Conservation (phyloP, 352 stramenopile genomes). For the Globisporangium spiculum region DNA sequence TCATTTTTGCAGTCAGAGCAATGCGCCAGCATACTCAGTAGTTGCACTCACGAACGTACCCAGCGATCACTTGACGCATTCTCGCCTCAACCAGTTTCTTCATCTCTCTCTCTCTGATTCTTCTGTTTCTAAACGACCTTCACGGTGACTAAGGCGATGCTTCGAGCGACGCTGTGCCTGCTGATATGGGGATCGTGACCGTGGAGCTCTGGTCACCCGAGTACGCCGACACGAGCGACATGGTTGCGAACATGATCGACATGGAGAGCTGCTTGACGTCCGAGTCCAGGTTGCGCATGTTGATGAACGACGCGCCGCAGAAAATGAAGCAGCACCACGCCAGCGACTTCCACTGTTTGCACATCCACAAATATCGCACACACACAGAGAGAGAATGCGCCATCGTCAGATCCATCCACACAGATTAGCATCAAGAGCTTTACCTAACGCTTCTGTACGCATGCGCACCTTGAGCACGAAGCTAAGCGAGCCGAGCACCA, state of each 20-base stretch:
- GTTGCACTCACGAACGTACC: background rate
- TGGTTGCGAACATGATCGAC: slow-evolving; percentile 76
- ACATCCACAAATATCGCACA: background rate
- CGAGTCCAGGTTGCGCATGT: slow-evolving; percentile 52
- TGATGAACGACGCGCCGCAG: slow-evolving; percentile 61
- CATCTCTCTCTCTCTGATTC: background rate
- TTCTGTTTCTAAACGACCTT: background rate
- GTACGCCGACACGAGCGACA: slow-evolving; percentile 63
- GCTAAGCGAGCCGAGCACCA: slow-evolving; percentile 48
- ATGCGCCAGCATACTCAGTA: background rate
- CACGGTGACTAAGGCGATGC: background rate
- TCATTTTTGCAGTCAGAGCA: background rate
- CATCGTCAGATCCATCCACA: background rate
- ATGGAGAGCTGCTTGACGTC: slow-evolving; percentile 67
- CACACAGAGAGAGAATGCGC: background rate
- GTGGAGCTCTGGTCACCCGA: slow-evolving; percentile 36
- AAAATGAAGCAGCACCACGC: slow-evolving; percentile 68
- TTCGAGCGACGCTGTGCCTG: slow-evolving; percentile 9
- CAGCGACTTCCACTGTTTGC: slow-evolving; percentile 53
- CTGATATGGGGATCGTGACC: slow-evolving; percentile 27
- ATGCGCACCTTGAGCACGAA: slow-evolving; percentile 64
- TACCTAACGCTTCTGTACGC: background rate
- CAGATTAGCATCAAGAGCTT: background rate
- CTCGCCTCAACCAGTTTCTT: slow-evolving; percentile 1
- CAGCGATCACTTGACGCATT: background rate